Evolutionary conservation across 768 basidiomycete species (phyloP), one percentile per base, ranked within the genome.

Genomic region (Hysterangium stoloniferum): DNA sequence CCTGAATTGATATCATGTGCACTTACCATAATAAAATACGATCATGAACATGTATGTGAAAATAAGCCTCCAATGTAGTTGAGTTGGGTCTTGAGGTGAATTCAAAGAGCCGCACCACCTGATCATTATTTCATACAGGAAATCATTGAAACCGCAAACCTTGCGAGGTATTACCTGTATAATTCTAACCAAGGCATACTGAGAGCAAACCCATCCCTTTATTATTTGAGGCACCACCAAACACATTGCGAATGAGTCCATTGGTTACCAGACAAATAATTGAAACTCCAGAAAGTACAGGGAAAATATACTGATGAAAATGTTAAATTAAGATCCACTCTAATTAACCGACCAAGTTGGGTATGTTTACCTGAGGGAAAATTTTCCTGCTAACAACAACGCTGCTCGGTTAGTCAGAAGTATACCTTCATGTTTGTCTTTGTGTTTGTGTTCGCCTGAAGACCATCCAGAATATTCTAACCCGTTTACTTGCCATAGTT

Each of bases 161-260:
- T n/a, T n/a, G n/a, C n/a, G n/a, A n/a, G 38, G 33, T 20, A 11
- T 52, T 37, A 33, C 53, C 56, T 52, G 57, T 61, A 49, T 57
- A 57, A 38, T 56, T 57, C 60, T 56, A 61, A 48, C 58, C 59
- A 49, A 63, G 54, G 43, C 56, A 59, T 37, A 54, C 45, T 12
- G 54, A 48, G 47, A 60, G 53, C 41, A 60, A 38, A 12, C 61
- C 54, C 56, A 62, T 56, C 27, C 68, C 68, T 54, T 69, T 68
- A 58, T 69, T 69, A 52, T 65, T 66, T 43, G 59, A 58, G 25
- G 64, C 62, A 32, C 68, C 67, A 28, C 68, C 68, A 50, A 70
- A 70, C 48, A 70, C 57, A 55, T 68, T 68, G 29, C 68, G 62
- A 47, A 67, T 48, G 49, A 63, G 56, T 37, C 55, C 63, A 32